Base-by-base conservation (phyloP, 106 monocot species). In the Platanthera zijinensis region DNA sequence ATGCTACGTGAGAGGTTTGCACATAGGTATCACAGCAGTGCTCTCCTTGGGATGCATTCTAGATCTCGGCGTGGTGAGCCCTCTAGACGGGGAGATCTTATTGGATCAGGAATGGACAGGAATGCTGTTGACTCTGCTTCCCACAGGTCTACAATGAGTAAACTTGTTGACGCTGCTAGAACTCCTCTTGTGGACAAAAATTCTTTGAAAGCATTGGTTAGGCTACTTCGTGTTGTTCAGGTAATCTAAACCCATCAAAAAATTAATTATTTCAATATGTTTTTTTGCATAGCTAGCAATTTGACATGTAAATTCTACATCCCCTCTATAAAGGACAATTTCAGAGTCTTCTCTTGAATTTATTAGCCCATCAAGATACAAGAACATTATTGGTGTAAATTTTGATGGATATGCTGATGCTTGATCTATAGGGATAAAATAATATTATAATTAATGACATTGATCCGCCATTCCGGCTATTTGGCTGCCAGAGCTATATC, bases 1-100 rank as follows among this genome's bases (percentile, higher is more conserved):
- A 92, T 94, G 94, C 59, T 99, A 51, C 87, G 99, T 50, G 99
- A 99, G 84, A 88, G 99, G 72, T 99, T 92, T 88, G 99, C 99
- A 72, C 94, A 89, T 80, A 84, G 94, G 22, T 87, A 90, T 84
- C 94, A 87, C 49, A 82, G 79, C 76, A 81, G 85, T 68, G 63
- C 92, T 52, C 79, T 92, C 48, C 92, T 94, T 88, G 94, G 99
- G 21, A 86, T 94, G 88, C 84, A 88, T 28, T 84, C 94, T 22
- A 88, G 99, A 85, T 86, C 74, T 76, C 76, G 94, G 50, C 85
- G 99, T 13, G 99, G 88, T 72, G 92, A 92, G 67, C 85, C 90
- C 61, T 99, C 94, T 61, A 86, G 94, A 39, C 84, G 90, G 17
- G 87, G 81, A 78, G 89, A 95, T 30, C 77, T 81, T 17, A 52